Base-by-base conservation (phyloP, 495 filamentous ascomycete species). In the Viridothelium virens region DNA sequence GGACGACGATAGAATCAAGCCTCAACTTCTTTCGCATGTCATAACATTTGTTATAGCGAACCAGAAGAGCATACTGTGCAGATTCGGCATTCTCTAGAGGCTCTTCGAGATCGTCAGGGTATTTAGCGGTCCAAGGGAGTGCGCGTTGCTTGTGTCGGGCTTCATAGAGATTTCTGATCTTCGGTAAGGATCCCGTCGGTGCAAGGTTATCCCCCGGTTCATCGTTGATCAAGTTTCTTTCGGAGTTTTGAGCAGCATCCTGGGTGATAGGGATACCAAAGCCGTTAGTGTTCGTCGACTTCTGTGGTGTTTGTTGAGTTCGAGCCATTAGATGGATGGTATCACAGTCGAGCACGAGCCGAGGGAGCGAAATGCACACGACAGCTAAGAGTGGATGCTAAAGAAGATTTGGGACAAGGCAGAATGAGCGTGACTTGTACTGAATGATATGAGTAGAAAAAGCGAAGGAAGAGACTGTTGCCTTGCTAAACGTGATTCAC, bases 1-100 rank as follows among this genome's bases (percentile, higher is more conserved):
- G 62, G 12, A 64, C 39, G 34, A 44, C 41, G 10, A 64, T 46
- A 12, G 62, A 64, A 31, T 41, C 36, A 12, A 64, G 59, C 31
- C 37, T 7, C 59, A 62, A 14, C 25, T 37, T 37, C 38, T 47
- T 41, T 47, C 37, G 62, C 36, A 41, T 47, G 39, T 44, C 37
- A 31, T 64, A 47, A n/a, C 62, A 64, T 47, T 47, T 64, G 6
- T 34, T 34, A 33, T 64, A 34, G 25, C 41, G 62, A 14, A 14
- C 62, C 10, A 44, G 62, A 10, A 47, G 62, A 64, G 62, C 41
- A 31, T 25, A 64, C 25, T 64, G 36, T 7, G 25, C 25, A 47
- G 62, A 34, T 31, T 44, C 41, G 36, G 37, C 25, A 14, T 41
- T 37, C 25, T 47, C 37, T 47, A 64, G 14, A 4, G 37, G 39